phyloP scores from a whole-genome alignment of 345 rosid genomes.

The Euclidium syriacum region DNA sequence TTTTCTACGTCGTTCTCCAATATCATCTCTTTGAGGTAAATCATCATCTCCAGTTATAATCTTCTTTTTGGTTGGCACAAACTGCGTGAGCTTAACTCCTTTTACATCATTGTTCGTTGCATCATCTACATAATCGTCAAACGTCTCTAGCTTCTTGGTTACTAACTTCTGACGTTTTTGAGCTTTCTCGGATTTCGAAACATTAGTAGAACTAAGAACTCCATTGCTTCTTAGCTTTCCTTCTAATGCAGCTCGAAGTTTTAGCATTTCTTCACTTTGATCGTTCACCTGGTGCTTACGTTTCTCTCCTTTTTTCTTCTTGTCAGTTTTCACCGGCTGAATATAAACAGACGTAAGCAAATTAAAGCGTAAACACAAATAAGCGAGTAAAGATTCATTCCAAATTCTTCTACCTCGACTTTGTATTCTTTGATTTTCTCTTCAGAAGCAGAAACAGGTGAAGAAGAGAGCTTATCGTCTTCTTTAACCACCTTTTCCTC shows the following conservation, averaged over 20 bases:
- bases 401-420: conserved; percentile 27
- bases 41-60: conserved; percentile 84
- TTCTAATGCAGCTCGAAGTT: conserved; percentile 79
- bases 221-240: conserved; percentile 70
- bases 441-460: conserved; percentile 30
- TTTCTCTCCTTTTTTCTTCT: conserved; percentile 37
- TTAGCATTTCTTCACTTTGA: conserved; percentile 83
- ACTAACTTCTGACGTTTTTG: conserved; percentile 46
- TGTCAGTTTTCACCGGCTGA: conserved; percentile 27
- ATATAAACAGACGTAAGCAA: not conserved
- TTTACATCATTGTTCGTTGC: conserved; percentile 36
- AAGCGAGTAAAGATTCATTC: not conserved
- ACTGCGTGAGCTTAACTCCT: conserved; percentile 45
- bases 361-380: conserved; percentile 4
- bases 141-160: conserved; percentile 67
- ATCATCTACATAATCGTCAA: conserved; percentile 80
- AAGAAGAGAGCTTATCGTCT: conserved; percentile 20
- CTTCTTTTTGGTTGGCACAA: conserved; percentile 51
- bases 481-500: conserved; percentile 19
- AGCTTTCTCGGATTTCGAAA: conserved; percentile 42
- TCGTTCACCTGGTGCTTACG: conserved; percentile 49
- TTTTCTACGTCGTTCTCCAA: conserved; percentile 91
- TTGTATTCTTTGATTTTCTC: conserved; percentile 18
- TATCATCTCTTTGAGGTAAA: conserved; percentile 83
- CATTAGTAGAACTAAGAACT: conserved; percentile 36